Evolutionary conservation across 495 filamentous ascomycete species (phyloP).

Genomic region (Lindgomyces ingoldianus): DNA sequence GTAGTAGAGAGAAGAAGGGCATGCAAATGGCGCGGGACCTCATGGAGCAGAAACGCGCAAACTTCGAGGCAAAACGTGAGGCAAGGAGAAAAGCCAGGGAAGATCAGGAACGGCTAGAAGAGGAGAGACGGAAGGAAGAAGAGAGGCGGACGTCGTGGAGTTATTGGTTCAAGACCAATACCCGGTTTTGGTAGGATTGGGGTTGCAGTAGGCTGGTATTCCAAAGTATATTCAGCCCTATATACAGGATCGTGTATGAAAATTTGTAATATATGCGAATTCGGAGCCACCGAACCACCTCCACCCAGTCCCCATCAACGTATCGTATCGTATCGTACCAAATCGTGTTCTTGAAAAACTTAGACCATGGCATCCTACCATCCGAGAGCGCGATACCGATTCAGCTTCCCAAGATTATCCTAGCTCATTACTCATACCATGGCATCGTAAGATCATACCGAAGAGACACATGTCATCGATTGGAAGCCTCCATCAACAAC

Average conservation of each 20-base stretch:
- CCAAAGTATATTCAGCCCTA: neutral
- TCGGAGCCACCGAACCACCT: neutral
- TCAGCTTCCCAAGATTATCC: neutral
- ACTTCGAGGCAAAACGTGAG: conserved; percentile 53
- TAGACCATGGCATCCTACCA: neutral
- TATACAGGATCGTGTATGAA: conserved; percentile 16
- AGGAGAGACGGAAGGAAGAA: conserved; percentile 41
- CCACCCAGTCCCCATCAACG: neutral
- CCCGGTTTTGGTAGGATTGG: conserved; percentile 30
- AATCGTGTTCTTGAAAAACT: neutral
- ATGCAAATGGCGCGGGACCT: conserved; percentile 80
- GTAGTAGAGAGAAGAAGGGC: conserved; percentile 69
- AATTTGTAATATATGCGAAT: conserved; percentile 6
- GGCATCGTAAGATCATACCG: conserved; percentile 24
- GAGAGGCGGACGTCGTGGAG: conserved; percentile 30
- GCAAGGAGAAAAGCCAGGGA: conserved; percentile 56
- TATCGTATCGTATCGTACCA: conserved; percentile 3
- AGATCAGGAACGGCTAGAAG: conserved; percentile 43
- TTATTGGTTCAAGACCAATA: conserved; percentile 33
- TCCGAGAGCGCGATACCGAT: neutral
- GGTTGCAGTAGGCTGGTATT: neutral
- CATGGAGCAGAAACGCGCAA: conserved; percentile 67
- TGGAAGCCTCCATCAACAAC: neutral
- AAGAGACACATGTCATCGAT: neutral
- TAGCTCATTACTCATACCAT: conserved; percentile 12